Evolutionary conservation across 495 filamentous ascomycete species (phyloP).

Genomic region (Apiosordaria backusii): DNA sequence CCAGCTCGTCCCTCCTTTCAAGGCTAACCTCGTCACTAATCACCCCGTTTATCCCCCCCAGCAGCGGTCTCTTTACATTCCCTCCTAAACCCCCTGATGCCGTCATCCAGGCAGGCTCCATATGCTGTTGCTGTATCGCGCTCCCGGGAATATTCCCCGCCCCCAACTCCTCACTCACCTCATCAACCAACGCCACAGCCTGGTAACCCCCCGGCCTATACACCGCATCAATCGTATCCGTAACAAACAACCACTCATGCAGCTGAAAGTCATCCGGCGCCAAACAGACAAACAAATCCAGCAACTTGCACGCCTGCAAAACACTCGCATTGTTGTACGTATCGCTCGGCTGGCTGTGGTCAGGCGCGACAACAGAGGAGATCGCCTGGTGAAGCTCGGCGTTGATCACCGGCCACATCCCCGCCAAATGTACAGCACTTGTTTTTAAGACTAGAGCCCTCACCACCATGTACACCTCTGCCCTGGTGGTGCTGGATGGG

Average conservation of each 20-base stretch:
- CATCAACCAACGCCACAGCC: constrained; percentile 77
- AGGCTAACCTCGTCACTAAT: constrained; percentile 42
- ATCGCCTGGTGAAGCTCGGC: constrained; percentile 80
- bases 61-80: constrained; percentile 40
- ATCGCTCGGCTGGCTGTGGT: constrained; percentile 58
- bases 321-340: constrained; percentile 70
- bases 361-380: constrained; percentile 66
- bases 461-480: constrained; percentile 85
- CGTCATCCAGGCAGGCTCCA: constrained; percentile 20
- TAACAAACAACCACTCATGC: constrained; percentile 93
- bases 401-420: constrained; percentile 87
- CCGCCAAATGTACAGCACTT: constrained; percentile 70
- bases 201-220: constrained; percentile 71
- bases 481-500: constrained; percentile 81
- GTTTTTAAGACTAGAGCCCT: constrained; percentile 74
- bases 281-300: constrained; percentile 79
- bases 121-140: too few relatives aligned
- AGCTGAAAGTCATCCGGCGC: constrained; percentile 95
- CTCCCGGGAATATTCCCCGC: constrained; percentile 3
- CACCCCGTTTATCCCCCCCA: constrained; percentile 46
- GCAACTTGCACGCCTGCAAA: constrained; percentile 86
- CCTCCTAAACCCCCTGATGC: constrained; percentile 29
- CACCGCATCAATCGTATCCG: constrained; percentile 94
- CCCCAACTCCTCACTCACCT: constrained; percentile 76
- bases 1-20: constrained; percentile 64